Conservation (phyloP, 768 basidiomycete species). For the Lyophyllum shimeji region DNA sequence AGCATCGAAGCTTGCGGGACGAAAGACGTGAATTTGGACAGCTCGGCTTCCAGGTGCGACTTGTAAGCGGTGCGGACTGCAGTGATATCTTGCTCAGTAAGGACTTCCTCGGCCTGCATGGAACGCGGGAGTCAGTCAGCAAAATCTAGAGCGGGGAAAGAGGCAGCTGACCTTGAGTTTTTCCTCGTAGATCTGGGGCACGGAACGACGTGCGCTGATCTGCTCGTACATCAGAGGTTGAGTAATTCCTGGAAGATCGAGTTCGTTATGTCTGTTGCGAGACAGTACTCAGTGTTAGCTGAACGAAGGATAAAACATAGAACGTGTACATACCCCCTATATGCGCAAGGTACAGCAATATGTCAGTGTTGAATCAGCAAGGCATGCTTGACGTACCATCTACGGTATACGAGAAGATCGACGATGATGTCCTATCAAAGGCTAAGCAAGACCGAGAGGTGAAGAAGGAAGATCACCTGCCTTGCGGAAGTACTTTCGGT, state of each 20-base stretch:
- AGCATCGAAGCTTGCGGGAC: constrained; percentile 55
- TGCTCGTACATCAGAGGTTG: constrained; percentile 90
- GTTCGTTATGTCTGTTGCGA: constrained; percentile 75
- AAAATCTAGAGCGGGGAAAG: neutral
- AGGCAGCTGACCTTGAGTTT: constrained; percentile 60
- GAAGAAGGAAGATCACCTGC: constrained; percentile 22
- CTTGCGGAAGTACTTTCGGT: constrained; percentile 84
- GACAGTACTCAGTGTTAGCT: neutral
- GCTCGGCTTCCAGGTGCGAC: constrained; percentile 59
- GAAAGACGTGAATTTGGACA: constrained; percentile 49
- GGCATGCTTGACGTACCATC: constrained; percentile 49
- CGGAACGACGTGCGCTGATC: constrained; percentile 74
- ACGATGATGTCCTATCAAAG: constrained; percentile 71
- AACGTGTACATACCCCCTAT: constrained; percentile 37
- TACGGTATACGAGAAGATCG: constrained; percentile 85
- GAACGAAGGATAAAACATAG: neutral
- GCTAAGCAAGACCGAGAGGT: neutral
- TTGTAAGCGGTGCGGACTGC: constrained; percentile 59
- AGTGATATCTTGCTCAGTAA: constrained; percentile 50
- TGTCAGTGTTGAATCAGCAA: neutral
- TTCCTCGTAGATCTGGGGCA: constrained; percentile 81
- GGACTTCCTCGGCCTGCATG: constrained; percentile 51
- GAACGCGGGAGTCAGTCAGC: neutral
- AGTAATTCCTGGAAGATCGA: constrained; percentile 85
- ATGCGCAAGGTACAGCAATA: neutral